These are phyloP conservation scores for Hypoxylon sp. DNA, from an alignment of 2,329 filamentous ascomycete genomes.

Conservation along the genomic window DNA sequence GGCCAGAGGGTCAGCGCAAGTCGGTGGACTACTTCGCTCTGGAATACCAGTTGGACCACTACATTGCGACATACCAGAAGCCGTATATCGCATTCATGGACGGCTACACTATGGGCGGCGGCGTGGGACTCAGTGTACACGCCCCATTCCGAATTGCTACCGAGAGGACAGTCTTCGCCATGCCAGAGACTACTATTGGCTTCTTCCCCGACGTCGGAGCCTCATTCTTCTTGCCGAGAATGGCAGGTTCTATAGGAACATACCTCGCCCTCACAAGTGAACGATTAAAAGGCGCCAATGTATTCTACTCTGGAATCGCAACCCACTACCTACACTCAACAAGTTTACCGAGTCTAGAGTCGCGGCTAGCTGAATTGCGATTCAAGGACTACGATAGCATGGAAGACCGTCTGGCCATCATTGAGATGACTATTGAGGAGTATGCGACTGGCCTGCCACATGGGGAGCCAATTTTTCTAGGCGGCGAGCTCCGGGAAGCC, in stretches of 20 bases:
- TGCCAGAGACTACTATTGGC: slow-evolving; percentile 98
- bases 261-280: slow-evolving; percentile 95
- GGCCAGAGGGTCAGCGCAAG: slow-evolving; percentile 75
- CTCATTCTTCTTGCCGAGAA: slow-evolving; percentile 92
- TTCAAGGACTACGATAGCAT: slow-evolving; percentile 83
- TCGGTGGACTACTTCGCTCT: slow-evolving; percentile 90
- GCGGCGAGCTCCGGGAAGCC: slow-evolving; percentile 77
- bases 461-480: slow-evolving; percentile 74
- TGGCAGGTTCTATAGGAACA: slow-evolving; percentile 88
- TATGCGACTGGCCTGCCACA: slow-evolving; percentile 88
- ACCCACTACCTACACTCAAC: slow-evolving; percentile 97
- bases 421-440: slow-evolving; percentile 92
- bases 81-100: slow-evolving; percentile 97
- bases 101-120: slow-evolving; percentile 97
- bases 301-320: slow-evolving; percentile 90
- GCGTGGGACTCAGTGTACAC: slow-evolving; percentile 93
- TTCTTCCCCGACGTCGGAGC: slow-evolving; percentile 99
- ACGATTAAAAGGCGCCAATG: slow-evolving; percentile 82
- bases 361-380: slow-evolving; percentile 86
- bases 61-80: slow-evolving; percentile 93
- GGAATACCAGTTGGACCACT: slow-evolving; percentile 96
- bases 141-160: slow-evolving; percentile 97
- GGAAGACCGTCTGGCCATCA: slow-evolving; percentile 73
- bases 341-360: slow-evolving; percentile 82
- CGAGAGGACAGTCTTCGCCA: slow-evolving; percentile 94